Percentiles rank a stretch among this genome's conserved stretches.
phyloP scores from a whole-genome alignment of 164 flowering plant genomes.

The Nymphaea colorata region DNA sequence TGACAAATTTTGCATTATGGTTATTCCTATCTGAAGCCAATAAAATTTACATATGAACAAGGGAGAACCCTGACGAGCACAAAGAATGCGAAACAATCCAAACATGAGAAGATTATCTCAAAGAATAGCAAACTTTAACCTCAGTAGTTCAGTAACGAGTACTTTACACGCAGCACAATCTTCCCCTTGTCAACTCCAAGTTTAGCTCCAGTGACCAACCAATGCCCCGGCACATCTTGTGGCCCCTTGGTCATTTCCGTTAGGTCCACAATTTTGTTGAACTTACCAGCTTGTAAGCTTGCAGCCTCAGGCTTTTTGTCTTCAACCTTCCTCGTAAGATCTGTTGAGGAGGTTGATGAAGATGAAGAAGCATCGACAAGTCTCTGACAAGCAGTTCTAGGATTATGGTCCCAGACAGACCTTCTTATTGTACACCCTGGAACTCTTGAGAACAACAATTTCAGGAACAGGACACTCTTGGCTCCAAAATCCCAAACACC shows the following conservation, averaged over 20 bases:
- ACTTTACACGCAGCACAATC: constrained; percentile 76
- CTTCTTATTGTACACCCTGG: constrained; percentile 96
- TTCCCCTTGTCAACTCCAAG: constrained; percentile 92
- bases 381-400: constrained; percentile 18
- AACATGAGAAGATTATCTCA: background rate
- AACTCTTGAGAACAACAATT: constrained; percentile 89
- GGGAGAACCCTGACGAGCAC: background rate
- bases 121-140: background rate
- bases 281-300: constrained; percentile 30
- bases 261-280: constrained; percentile 64
- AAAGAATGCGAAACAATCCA: background rate
- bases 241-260: constrained; percentile 92
- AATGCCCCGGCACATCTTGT: constrained; percentile 92
- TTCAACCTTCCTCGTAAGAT: constrained; percentile 12
- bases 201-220: constrained; percentile 98
- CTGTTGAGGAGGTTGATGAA: constrained; percentile 7
- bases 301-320: constrained; percentile 51
- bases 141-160: constrained; percentile 86
- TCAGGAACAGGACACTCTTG: constrained; percentile 80
- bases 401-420: constrained; percentile 95
- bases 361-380: constrained; percentile 36
- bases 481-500: constrained; percentile 98
- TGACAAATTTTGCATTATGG: no score
- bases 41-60: background rate
- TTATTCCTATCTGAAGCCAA: background rate